These are phyloP conservation scores for Erythrophleum ivorense DNA, from an alignment of 331 rosid genomes.

Conservation along the genomic window DNA sequence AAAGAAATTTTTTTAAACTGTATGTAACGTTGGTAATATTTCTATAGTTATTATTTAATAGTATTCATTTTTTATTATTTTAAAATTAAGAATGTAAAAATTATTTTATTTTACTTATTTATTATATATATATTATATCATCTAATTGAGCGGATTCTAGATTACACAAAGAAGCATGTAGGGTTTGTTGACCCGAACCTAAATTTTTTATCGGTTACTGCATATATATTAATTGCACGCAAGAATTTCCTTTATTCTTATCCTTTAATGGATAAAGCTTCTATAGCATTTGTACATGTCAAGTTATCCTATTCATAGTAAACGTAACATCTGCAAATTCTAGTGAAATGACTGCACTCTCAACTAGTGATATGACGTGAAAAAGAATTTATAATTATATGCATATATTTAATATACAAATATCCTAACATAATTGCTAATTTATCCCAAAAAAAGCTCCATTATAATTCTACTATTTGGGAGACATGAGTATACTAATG, in stretches of 20 bases:
- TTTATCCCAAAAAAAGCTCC: neutral
- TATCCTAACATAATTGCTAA: neutral
- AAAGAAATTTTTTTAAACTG: no score
- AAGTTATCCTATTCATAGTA: conserved; percentile 3
- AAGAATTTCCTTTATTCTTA: neutral
- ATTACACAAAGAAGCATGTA: neutral
- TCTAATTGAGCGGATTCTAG: no score
- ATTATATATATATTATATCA: no score
- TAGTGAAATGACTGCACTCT: neutral
- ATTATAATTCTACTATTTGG: neutral
- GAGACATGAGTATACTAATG: neutral
- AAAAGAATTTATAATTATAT: no score
- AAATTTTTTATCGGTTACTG: neutral
- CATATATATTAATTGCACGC: neutral
- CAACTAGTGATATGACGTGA: neutral
- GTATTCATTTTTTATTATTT: no score
- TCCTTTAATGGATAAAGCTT: neutral
- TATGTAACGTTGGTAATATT: no score
- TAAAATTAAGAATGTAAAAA: no score
- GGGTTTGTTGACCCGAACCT: neutral
- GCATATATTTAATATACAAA: neutral
- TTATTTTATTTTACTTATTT: no score
- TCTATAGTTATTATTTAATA: no score
- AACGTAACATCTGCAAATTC: neutral
- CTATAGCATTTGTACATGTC: neutral